Evolutionary conservation across 495 filamentous ascomycete species (phyloP), one percentile per base, ranked within the genome.

Genomic region (Cercophora scortea): DNA sequence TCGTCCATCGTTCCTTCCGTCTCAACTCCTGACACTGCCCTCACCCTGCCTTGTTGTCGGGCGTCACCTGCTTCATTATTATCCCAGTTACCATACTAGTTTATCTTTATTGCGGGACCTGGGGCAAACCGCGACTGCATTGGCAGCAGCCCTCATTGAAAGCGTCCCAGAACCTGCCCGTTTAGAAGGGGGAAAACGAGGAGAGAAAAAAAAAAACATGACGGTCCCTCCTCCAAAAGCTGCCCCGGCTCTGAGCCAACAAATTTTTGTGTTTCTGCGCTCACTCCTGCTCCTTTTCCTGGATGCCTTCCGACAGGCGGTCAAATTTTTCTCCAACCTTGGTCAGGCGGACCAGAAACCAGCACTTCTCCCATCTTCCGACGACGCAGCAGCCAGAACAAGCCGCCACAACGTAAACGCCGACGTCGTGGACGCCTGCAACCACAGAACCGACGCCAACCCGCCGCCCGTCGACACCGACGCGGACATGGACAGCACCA

Each of bases 211-310:
- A 48, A 45, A 45, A 45, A 61, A 58, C 51, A 66, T 66, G 64
- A 58, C 62, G 51, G 44, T 50, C 51, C 50, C 63, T 47, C 47
- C 61, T 52, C 54, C 56, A 53, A 38, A 52, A 42, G 55, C 57
- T 42, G 41, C 59, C 32, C 41, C 54, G 53, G 61, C 57, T 51
- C 44, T 52, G 32, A 57, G 63, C 49, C 65, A 56, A 43, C 57
- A 57, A 38, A 50, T 61, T 45, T 38, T 50, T 39, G 55, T 51
- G 32, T 59, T 61, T 45, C 43, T 68, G 46, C 61, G 57, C 51
- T 59, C 59, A 34, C 44, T 64, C 46, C 52, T 64, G 35, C 42
- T 56, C 38, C 53, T 64, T 15, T 41, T 65, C 41, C 45, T 58
- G 41, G 52, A 53, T 45, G 42, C 49, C 19, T 35, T 66, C 18